Conservation (phyloP, 2,329 filamentous ascomycete genomes). For the Teratosphaeria viscida region DNA sequence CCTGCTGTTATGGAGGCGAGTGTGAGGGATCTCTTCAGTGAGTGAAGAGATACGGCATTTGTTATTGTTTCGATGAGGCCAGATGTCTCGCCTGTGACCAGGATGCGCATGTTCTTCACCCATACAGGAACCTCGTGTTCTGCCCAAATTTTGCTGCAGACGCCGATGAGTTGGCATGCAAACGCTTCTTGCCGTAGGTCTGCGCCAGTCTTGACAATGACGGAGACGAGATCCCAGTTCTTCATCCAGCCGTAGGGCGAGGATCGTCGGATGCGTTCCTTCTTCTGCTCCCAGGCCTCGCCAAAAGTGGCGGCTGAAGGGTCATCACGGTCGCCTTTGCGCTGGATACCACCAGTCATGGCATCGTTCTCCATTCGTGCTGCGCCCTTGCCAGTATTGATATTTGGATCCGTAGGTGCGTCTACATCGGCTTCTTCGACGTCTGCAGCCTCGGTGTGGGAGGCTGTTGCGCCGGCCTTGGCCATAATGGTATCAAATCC, state of each 20-base stretch:
- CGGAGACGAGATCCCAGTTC: conserved; percentile 78
- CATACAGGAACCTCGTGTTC: conserved; percentile 69
- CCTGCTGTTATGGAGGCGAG: conserved; percentile 63
- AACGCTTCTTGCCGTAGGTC: conserved; percentile 79
- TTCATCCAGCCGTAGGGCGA: conserved; percentile 84
- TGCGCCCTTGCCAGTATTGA: conserved; percentile 62
- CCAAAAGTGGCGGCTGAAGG: conserved; percentile 79
- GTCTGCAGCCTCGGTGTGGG: conserved; percentile 41
- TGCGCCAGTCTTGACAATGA: conserved; percentile 79
- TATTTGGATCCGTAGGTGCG: conserved; percentile 26
- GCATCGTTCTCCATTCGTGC: conserved; percentile 84
- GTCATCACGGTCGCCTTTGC: conserved; percentile 73
- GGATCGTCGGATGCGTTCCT: conserved; percentile 70
- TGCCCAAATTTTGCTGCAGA: conserved; percentile 72
- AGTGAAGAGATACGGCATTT: conserved; percentile 79
- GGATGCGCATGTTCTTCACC: conserved; percentile 79
- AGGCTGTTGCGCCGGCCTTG: conserved; percentile 47
- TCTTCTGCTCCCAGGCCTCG: conserved; percentile 76
- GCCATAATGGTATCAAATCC: conserved; percentile 78
- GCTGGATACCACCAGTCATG: conserved; percentile 72
- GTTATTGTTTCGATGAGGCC: conserved; percentile 82
- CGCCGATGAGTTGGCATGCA: conserved; percentile 71
- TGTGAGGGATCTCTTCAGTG: conserved; percentile 70
- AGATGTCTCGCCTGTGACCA: conserved; percentile 75
- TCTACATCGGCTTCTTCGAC: conserved; percentile 41